Evolutionary conservation across 2,329 filamentous ascomycete species (phyloP).

Genomic region (Nakataea oryzae): DNA sequence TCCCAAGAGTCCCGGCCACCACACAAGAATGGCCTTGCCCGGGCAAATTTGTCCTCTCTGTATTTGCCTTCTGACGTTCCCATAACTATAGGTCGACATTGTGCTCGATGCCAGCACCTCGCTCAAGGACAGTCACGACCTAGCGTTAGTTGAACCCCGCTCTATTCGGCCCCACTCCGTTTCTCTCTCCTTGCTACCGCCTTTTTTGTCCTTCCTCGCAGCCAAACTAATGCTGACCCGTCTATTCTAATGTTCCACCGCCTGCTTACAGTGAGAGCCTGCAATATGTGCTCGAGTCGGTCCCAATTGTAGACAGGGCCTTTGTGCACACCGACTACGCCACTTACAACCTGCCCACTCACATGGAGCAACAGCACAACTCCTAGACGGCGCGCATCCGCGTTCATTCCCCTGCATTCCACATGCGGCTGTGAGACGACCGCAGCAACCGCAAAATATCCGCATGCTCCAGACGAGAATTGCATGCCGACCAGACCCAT

Average conservation of each 20-base stretch:
- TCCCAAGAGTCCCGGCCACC: not conserved
- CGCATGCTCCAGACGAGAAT: not conserved
- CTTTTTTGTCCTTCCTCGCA: not conserved
- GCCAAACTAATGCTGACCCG: not conserved
- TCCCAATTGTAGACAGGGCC: slow-evolving; percentile 65
- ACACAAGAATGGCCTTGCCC: not conserved
- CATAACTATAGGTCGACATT: slow-evolving; percentile 53
- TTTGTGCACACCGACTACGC: slow-evolving; percentile 60
- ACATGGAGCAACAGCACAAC: slow-evolving; percentile 34
- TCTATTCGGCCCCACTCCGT: not conserved
- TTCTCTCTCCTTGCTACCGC: not conserved
- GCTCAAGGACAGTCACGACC: slow-evolving; percentile 70
- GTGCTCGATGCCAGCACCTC: slow-evolving; percentile 68
- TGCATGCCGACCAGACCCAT: slow-evolving; percentile 26
- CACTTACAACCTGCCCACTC: slow-evolving; percentile 50
- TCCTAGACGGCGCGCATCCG: not conserved
- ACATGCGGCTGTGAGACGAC: not conserved
- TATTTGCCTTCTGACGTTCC: not conserved
- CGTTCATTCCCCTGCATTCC: not conserved
- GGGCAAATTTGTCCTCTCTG: not conserved
- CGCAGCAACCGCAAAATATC: not conserved
- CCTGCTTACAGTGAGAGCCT: slow-evolving; percentile 47
- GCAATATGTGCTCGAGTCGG: slow-evolving; percentile 76
- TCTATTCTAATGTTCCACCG: not conserved
- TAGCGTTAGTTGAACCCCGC: slow-evolving; percentile 31